Evolutionary conservation across 352 stramenopile species (phyloP).

Genomic region (Phytophthora brassicae): DNA sequence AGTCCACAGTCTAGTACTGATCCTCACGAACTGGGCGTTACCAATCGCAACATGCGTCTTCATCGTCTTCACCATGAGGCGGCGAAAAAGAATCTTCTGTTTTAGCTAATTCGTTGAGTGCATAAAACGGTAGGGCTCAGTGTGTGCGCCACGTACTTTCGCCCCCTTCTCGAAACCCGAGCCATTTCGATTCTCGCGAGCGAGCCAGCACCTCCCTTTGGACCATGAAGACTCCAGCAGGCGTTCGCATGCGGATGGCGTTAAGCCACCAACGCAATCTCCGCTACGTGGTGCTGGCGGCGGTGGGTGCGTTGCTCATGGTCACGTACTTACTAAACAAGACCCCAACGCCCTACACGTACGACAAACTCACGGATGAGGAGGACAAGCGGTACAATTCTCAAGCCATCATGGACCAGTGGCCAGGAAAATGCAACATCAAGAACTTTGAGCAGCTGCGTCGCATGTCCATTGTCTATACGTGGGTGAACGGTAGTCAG

Average conservation of each 20-base stretch:
- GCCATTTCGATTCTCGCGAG: conserved; percentile 30
- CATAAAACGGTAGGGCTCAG: too few species aligned
- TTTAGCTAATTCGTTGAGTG: conserved; percentile 14
- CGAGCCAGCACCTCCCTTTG: neutral
- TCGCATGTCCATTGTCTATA: conserved; percentile 89
- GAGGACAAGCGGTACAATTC: conserved; percentile 54
- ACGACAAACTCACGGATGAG: conserved; percentile 54
- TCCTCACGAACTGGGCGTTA: neutral
- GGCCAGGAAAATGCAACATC: conserved; percentile 78
- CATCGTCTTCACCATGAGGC: neutral
- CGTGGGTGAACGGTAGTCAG: conserved; percentile 86
- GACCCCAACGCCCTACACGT: conserved; percentile 41
- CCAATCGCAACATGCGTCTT: too few species aligned
- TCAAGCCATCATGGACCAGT: conserved; percentile 58
- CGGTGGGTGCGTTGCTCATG: conserved; percentile 45
- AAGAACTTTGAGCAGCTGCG: conserved; percentile 85
- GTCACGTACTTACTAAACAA: conserved; percentile 46
- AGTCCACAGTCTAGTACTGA: neutral
- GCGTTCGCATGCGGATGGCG: conserved; percentile 69
- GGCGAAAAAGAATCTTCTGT: conserved; percentile 6
- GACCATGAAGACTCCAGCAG: conserved; percentile 60
- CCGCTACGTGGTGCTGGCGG: conserved; percentile 47
- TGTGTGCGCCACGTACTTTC: conserved; percentile 34
- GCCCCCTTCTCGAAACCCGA: conserved; percentile 9
- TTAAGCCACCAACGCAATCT: conserved; percentile 67